These are phyloP conservation scores for Lojkania enalia DNA, from an alignment of 2,329 filamentous ascomycete species.

Conservation along the genomic window DNA sequence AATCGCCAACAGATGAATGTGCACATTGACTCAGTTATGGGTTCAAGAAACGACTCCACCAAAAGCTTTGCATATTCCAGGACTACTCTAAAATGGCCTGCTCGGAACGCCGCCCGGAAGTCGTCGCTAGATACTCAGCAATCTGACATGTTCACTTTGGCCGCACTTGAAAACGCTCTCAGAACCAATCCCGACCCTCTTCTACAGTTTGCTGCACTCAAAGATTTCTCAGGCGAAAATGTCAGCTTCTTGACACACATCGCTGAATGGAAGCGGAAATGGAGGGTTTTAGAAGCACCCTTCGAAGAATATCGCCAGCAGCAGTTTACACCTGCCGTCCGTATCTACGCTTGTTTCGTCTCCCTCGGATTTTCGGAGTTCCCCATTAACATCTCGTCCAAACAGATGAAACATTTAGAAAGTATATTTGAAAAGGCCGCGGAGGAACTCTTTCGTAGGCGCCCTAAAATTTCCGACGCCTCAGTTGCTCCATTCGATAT, in stretches of 20 bases:
- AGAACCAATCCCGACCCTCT: constrained; percentile 35
- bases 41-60: constrained; percentile 9
- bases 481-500: constrained; percentile 36
- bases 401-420: constrained; percentile 32
- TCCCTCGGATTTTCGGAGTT: constrained; percentile 40
- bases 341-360: constrained; percentile 40
- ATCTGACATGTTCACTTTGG: constrained; percentile 40
- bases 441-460: constrained; percentile 21
- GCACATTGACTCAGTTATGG: constrained; percentile 8
- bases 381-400: constrained; percentile 40
- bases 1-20: constrained; percentile 25
- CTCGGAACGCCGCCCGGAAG: constrained; percentile 14
- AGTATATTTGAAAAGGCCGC: constrained; percentile 31
- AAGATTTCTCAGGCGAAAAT: constrained; percentile 42
- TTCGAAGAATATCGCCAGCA: constrained; percentile 24
- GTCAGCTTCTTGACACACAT: constrained; percentile 41
- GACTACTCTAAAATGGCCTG: constrained; percentile 17
- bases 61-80: constrained; percentile 23
- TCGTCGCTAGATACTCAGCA: constrained; percentile 31
- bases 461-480: constrained; percentile 21
- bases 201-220: constrained; percentile 37
- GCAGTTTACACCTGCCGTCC: constrained; percentile 35
- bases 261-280: constrained; percentile 37
- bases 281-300: constrained; percentile 10
- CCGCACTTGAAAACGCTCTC: constrained; percentile 37